phyloP scores from a whole-genome alignment of 2,329 filamentous ascomycete species.

The Cercospora brassicicola region DNA sequence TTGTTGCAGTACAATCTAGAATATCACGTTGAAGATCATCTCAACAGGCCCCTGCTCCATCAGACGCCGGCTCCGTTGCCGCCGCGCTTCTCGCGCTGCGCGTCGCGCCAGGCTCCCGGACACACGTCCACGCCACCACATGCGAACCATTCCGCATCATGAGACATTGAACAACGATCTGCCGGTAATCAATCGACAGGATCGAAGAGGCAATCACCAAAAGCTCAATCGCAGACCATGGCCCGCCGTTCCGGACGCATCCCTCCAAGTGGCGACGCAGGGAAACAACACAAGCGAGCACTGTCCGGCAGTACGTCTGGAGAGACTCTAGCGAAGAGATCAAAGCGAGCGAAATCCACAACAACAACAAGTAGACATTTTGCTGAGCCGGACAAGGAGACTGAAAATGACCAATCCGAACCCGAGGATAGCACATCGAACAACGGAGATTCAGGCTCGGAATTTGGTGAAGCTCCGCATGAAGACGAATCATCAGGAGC shows the following conservation, averaged over 20 bases:
- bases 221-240: conserved; percentile 20
- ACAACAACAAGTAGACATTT: conserved; percentile 56
- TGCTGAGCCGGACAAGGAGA: conserved; percentile 14
- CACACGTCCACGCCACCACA: not conserved
- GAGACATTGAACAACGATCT: not conserved
- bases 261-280: conserved; percentile 15
- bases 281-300: conserved; percentile 31
- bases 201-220: not conserved
- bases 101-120: not conserved
- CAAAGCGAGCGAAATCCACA: conserved; percentile 37
- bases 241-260: conserved; percentile 33
- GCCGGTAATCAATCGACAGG: not conserved
- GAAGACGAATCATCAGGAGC: conserved; percentile 45
- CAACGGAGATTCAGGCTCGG: conserved; percentile 31
- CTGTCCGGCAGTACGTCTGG: conserved; percentile 24
- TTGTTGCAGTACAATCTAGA: not conserved
- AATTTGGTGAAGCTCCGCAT: conserved; percentile 41
- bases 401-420: conserved; percentile 33
- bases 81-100: not conserved
- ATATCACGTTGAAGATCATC: not conserved
- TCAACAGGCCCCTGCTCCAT: not conserved
- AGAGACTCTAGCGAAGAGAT: conserved; percentile 24
- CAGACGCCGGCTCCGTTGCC: not conserved
- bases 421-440: conserved; percentile 31
- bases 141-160: not conserved